Evolutionary conservation across 768 basidiomycete genomes (phyloP), one percentile per base, ranked within the genome.

Genomic region (Tulasnella calospora): DNA sequence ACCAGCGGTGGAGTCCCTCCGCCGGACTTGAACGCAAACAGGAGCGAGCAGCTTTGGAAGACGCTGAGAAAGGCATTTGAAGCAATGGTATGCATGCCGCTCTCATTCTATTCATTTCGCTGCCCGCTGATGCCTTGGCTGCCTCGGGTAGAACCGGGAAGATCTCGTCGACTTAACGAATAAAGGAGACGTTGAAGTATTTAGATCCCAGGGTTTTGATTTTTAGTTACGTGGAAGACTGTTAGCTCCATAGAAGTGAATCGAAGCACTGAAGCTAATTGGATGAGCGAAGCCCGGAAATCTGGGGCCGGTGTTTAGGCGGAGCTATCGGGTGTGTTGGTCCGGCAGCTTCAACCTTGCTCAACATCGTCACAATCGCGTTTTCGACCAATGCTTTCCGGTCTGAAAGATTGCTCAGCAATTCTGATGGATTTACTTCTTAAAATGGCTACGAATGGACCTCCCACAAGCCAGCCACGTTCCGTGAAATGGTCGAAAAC

Each of bases 151-250:
- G 96, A 88, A 92, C 57, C 92, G 95, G 36, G 85, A 85, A 67
- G 95, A 98, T 81, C 87, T 99, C 44, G 94, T 92, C 17, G 93
- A 94, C 36, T 83, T 89, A 80, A 92, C 94, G 4, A 88, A 89
- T 82, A 87, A 88, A 27, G 91, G 89, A 78, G 86, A 88, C 81
- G 85, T 98, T 78, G 88, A 92, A 69, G 82, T 87, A 51, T 99
- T 98, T 87, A 88, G 94, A 71, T 86, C 86, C 80, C 91, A 93
- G 79, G 96, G 96, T 4, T 94, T 98, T 82, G 96, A 98, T 78
- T 99, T 98, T 83, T 97, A 87, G 67, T 27, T n/a, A 35, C 41
- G 23, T 46, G 5, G 19, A 44, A 55, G 33, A 4, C 4, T n/a
- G n/a, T 44, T 30, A 74, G 33, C 70, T 74, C 23, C 5, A 0